Evolutionary conservation across 331 rosid genomes (phyloP).

Genomic region (Arachis monticola): DNA sequence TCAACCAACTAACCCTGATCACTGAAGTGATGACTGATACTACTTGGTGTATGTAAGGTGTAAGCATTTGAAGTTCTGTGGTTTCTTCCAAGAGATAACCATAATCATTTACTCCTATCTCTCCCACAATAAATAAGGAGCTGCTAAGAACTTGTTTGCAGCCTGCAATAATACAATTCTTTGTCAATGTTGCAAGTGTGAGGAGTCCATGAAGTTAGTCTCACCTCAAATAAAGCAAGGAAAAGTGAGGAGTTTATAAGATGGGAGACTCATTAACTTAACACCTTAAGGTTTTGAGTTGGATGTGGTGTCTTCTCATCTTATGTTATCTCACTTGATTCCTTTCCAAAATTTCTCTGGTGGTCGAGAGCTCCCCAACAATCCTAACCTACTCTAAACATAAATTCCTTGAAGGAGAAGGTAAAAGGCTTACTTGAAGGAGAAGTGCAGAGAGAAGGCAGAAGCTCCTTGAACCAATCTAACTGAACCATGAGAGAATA

Average conservation of each 20-base stretch:
- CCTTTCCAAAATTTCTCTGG: too few relatives aligned
- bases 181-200: background rate
- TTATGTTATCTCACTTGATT: too few relatives aligned
- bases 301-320: too few relatives aligned
- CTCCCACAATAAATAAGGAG: constrained; percentile 64
- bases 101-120: constrained; percentile 70
- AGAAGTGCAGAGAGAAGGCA: constrained; percentile 53
- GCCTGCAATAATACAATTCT: constrained; percentile 47
- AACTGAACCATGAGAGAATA: constrained; percentile 53
- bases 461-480: constrained; percentile 49
- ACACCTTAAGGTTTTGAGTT: too few relatives aligned
- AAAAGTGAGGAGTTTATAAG: too few relatives aligned
- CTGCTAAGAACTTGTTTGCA: constrained; percentile 44
- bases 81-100: constrained; percentile 40
- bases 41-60: constrained; percentile 41
- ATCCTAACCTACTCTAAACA: background rate
- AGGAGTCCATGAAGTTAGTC: too few relatives aligned
- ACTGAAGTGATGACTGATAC: constrained; percentile 43
- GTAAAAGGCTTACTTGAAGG: constrained; percentile 40
- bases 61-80: constrained; percentile 29
- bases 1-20: constrained; percentile 41
- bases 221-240: too few relatives aligned
- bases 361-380: too few relatives aligned
- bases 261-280: too few relatives aligned
- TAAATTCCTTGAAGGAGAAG: too few relatives aligned